These are phyloP conservation scores for Geotrichum reessii DNA, from an alignment of 1,139 yeast species.

Conservation along the genomic window DNA sequence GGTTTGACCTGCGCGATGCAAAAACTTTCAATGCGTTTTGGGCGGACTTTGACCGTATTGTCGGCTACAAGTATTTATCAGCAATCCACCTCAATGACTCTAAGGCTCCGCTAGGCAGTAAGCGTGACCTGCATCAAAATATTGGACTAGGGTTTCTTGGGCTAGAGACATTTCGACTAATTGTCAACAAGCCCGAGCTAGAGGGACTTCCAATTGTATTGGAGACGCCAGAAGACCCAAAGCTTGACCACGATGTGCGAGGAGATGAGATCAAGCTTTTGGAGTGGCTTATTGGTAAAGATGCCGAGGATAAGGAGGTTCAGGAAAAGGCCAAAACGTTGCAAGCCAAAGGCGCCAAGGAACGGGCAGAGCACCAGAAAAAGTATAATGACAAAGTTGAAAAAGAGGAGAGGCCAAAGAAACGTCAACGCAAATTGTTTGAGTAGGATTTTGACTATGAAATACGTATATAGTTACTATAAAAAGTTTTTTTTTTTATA, in stretches of 20 bases:
- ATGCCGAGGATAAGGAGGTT: constrained; percentile 52
- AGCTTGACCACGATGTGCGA: constrained; percentile 45
- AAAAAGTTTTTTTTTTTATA: neutral
- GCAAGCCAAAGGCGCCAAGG: constrained; percentile 38
- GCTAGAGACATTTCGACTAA: constrained; percentile 68
- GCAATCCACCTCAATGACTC: constrained; percentile 92
- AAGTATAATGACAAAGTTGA: constrained; percentile 28
- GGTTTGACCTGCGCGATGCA: constrained; percentile 71
- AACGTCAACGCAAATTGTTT: constrained; percentile 12
- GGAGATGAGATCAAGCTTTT: constrained; percentile 70
- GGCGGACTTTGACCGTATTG: constrained; percentile 60
- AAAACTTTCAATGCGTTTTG: constrained; percentile 60
- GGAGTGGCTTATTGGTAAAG: constrained; percentile 61
- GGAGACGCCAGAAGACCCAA: constrained; percentile 74
- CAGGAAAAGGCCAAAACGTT: constrained; percentile 46
- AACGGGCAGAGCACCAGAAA: constrained; percentile 29
- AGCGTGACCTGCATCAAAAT: constrained; percentile 85
- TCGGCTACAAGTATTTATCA: constrained; percentile 69
- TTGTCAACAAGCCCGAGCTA: constrained; percentile 64
- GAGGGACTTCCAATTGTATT: constrained; percentile 71
- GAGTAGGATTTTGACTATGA: neutral
- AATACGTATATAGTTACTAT: neutral
- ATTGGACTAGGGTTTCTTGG: constrained; percentile 88
- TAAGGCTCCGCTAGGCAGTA: constrained; percentile 86
- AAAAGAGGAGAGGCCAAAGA: constrained; percentile 4